Conservation (phyloP, 768 basidiomycete genomes). For the Tubosaeta sp. region DNA sequence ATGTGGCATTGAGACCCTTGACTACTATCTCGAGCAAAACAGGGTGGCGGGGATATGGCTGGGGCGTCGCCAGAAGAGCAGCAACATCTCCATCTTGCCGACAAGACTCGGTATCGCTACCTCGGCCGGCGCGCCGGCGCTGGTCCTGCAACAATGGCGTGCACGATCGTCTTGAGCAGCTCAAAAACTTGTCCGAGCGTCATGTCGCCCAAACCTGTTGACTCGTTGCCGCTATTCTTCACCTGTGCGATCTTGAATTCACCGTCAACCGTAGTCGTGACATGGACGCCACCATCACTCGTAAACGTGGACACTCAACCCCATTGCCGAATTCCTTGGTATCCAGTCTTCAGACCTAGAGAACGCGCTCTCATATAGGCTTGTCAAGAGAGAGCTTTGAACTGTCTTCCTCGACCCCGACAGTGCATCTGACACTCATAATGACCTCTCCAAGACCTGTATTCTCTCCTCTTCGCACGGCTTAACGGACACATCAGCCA, state of each 20-base stretch:
- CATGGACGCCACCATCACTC: constrained; percentile 89
- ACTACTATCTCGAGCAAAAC: constrained; percentile 91
- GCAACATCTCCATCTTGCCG: constrained; percentile 78
- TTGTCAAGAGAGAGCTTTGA: constrained; percentile 95
- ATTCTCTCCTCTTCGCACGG: constrained; percentile 94
- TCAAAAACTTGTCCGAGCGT: constrained; percentile 88
- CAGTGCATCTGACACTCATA: constrained; percentile 86
- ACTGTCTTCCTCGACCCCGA: constrained; percentile 95
- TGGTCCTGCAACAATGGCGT: constrained; percentile 41
- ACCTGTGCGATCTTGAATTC: constrained; percentile 95
- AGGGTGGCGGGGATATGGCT: constrained; percentile 82
- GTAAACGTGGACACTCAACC: constrained; percentile 74
- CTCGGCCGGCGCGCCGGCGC: constrained; percentile 66
- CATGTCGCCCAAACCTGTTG: constrained; percentile 96
- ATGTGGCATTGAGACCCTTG: constrained; percentile 87
- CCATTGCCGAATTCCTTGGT: constrained; percentile 92
- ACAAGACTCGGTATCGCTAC: constrained; percentile 81
- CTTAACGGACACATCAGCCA: constrained; percentile 95
- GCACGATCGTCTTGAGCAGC: constrained; percentile 69
- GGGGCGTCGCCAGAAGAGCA: constrained; percentile 87
- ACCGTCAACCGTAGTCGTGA: constrained; percentile 76
- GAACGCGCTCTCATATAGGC: constrained; percentile 78
- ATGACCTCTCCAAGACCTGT: constrained; percentile 91
- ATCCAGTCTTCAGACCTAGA: constrained; percentile 54
- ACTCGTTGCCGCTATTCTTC: constrained; percentile 90